Evolutionary conservation across 1,284 basidiomycete genomes (phyloP).

Genomic region (Trametes pubescens): DNA sequence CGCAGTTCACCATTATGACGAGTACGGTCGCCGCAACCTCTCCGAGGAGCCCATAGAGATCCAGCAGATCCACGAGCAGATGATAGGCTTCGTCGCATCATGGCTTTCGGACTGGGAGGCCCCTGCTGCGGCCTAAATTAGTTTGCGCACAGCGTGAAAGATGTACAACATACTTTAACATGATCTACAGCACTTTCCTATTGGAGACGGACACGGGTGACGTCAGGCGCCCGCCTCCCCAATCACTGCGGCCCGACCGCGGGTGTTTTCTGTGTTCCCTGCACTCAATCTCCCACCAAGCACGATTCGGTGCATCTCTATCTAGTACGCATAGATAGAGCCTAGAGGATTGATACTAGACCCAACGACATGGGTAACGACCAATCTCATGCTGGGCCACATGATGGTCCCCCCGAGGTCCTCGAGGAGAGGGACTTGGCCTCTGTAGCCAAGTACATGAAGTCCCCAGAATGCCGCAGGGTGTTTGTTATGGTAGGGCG

Average conservation of each 20-base stretch:
- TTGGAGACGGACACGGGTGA: slow-evolving; percentile 10
- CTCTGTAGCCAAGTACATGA: slow-evolving; percentile 71
- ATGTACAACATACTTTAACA: neutral
- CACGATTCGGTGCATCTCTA: too few species aligned
- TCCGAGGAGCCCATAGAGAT: slow-evolving; percentile 82
- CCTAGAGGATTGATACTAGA: too few species aligned
- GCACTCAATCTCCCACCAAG: neutral
- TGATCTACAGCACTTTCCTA: slow-evolving; percentile 15
- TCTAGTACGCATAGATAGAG: too few species aligned
- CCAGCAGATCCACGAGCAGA: slow-evolving; percentile 81
- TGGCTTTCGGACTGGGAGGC: slow-evolving; percentile 79
- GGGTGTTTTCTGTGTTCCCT: neutral
- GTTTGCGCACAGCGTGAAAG: neutral
- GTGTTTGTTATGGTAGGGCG: slow-evolving; percentile 72
- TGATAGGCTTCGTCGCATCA: slow-evolving; percentile 80
- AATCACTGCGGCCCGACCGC: neutral
- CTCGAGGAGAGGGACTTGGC: slow-evolving; percentile 49
- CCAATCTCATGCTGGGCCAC: slow-evolving; percentile 30
- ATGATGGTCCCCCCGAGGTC: slow-evolving; percentile 38
- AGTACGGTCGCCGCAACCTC: slow-evolving; percentile 79
- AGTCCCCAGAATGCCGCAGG: slow-evolving; percentile 69
- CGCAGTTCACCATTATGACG: slow-evolving; percentile 92
- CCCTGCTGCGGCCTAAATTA: neutral
- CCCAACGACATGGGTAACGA: slow-evolving; percentile 33
- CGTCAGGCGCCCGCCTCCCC: slow-evolving; percentile 13